phyloP scores from a whole-genome alignment of 345 rosid genomes.

The Erodium maritimum region DNA sequence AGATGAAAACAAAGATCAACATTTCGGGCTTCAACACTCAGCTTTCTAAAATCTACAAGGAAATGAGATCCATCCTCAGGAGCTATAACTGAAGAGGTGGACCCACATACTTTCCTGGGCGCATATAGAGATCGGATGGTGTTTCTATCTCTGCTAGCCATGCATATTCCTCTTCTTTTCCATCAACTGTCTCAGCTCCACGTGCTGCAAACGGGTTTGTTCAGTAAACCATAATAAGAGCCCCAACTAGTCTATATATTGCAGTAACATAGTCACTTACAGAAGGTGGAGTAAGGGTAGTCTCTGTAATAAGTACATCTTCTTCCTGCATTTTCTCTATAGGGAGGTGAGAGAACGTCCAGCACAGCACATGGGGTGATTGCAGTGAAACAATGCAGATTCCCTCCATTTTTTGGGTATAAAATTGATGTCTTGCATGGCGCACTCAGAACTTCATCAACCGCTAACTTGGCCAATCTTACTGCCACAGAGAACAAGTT shows the following conservation, averaged over 20 bases:
- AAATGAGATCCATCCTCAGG: no score
- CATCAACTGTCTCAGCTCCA: constrained; percentile 28
- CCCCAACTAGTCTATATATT: not conserved
- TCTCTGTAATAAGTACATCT: constrained; percentile 74
- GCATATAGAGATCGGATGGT: constrained; percentile 75
- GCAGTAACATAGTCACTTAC: constrained; percentile 25
- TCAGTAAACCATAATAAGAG: constrained; percentile 2
- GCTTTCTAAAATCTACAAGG: no score
- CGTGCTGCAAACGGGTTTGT: constrained; percentile 23
- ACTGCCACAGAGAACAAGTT: constrained; percentile 32
- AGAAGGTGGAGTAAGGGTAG: constrained; percentile 49
- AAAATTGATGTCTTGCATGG: constrained; percentile 55
- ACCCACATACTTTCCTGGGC: constrained; percentile 50
- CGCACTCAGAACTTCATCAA: constrained; percentile 56
- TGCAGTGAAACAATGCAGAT: constrained; percentile 90
- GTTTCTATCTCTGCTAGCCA: constrained; percentile 79
- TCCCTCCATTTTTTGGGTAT: constrained; percentile 76
- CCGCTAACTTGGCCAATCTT: constrained; percentile 51
- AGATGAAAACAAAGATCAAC: no score
- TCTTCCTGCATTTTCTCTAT: constrained; percentile 63
- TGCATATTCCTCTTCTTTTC: constrained; percentile 52
- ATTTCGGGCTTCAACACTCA: no score
- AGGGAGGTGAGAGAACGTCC: constrained; percentile 86
- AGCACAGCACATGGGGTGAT: constrained; percentile 83
- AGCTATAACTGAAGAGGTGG: constrained; percentile 42